Conservation (phyloP, 116 monocot species). For the Dioscorea cayenensis region DNA sequence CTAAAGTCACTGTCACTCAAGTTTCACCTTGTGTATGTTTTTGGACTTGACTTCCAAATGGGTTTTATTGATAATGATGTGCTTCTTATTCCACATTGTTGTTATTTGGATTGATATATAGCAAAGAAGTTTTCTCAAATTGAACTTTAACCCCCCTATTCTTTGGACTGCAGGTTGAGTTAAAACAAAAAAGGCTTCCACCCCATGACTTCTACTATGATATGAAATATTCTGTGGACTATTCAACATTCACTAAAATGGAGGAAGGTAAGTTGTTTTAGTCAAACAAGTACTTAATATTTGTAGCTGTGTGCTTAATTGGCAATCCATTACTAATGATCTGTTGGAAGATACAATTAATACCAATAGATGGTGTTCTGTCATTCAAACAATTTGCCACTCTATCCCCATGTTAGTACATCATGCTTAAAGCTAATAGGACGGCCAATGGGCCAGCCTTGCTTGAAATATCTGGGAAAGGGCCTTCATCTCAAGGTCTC, state of each 20-base stretch:
- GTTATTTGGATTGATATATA: constrained; percentile 1
- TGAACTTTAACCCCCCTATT: neutral
- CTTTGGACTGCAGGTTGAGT: constrained; percentile 38
- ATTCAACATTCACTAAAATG: constrained; percentile 59
- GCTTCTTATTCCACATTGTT: neutral
- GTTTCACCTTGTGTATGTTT: constrained; percentile 48
- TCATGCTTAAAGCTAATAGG: too few relatives aligned
- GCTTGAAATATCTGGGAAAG: too few relatives aligned
- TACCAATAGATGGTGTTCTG: too few relatives aligned
- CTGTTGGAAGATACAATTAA: too few relatives aligned
- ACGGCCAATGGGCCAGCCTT: too few relatives aligned
- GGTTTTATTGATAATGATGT: neutral
- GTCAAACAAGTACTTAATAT: neutral
- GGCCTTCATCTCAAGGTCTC: too few relatives aligned
- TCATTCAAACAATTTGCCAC: too few relatives aligned
- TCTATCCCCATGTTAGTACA: too few relatives aligned
- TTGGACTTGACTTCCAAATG: constrained; percentile 1
- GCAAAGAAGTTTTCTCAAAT: neutral
- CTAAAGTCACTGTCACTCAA: constrained; percentile 59
- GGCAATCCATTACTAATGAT: too few relatives aligned
- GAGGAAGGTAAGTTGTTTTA: constrained; percentile 30
- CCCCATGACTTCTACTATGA: constrained; percentile 64
- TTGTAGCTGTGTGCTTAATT: too few relatives aligned
- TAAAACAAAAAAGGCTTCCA: constrained; percentile 32
- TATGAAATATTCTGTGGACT: constrained; percentile 86